These are phyloP conservation scores for Macadamia tetraphylla DNA, from an alignment of 164 flowering plant species.

Conservation along the genomic window DNA sequence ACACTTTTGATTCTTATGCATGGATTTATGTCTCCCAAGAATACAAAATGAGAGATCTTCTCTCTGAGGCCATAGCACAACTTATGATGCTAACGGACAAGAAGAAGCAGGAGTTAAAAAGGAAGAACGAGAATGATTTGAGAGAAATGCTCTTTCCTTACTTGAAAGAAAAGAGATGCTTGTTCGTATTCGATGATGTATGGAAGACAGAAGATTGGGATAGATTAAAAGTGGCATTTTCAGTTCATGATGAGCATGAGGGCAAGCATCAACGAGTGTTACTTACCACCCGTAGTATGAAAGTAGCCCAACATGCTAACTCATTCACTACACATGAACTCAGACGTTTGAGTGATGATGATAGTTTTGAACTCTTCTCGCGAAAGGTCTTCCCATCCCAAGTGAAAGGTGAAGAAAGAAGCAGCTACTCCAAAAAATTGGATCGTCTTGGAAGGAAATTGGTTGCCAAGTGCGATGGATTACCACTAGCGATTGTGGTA, in stretches of 20 bases:
- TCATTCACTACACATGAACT: neutral
- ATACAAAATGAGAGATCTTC: neutral
- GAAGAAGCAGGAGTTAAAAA: neutral
- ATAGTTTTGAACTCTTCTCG: no score
- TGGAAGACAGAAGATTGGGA: neutral
- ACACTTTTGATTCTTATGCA: neutral
- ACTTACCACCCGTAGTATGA: neutral
- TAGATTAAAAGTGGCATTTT: neutral
- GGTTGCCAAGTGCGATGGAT: neutral
- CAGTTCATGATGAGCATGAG: neutral
- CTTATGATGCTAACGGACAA: neutral
- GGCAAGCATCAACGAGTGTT: neutral
- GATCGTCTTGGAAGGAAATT: neutral
- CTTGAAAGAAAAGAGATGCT: neutral
- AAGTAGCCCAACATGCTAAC: neutral
- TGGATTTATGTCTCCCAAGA: constrained; percentile 8
- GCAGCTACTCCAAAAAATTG: neutral
- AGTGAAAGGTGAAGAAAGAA: neutral
- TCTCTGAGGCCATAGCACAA: neutral
- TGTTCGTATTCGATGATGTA: neutral
- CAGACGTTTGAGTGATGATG: neutral
- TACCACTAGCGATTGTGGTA: neutral
- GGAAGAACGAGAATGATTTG: neutral
- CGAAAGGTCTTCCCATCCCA: no score
- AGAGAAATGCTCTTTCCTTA: neutral